Evolutionary conservation across 805 yeast species (phyloP), one percentile per base, ranked within the genome.

Genomic region (Yarrowia sp.): DNA sequence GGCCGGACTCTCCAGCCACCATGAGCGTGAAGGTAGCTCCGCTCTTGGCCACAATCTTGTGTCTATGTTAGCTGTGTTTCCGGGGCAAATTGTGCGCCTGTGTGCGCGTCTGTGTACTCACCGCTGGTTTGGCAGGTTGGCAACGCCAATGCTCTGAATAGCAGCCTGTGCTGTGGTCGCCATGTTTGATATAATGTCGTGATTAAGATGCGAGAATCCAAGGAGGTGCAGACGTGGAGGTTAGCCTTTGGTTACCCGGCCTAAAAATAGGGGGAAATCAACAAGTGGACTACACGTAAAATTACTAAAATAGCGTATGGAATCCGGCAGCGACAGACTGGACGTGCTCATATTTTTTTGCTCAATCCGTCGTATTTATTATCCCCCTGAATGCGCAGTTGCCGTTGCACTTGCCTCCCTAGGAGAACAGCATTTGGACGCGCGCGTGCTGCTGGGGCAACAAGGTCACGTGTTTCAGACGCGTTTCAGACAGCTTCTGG

Each of bases 1-100:
- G 53, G 3, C 97, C 97, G 60, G 88, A 80, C 75, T 88, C 92
- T 35, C 98, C 97, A 55, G 88, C 92, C 41, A 91, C 85, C 89
- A 92, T 85, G 65, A 92, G 71, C 51, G 96, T 90, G 76, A 90
- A 88, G 31, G 86, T 79, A 18, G 90, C 85, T 15, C 97, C 97
- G 8, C 73, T 68, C 66, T 76, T 74, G 60, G 78, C 76, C 31
- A 79, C 79, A 58, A 76, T 76, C 65, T 74, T 74, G 70, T 75
- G 77, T 63, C 78, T 74, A 36, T 38, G 42, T 50, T 22, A 55
- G 55, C 17, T n/a, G n/a, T n/a, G n/a, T n/a, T n/a, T n/a, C n/a
- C n/a, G n/a, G n/a, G n/a, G n/a, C n/a, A n/a, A n/a, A n/a, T n/a
- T n/a, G n/a, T n/a, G n/a, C n/a, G n/a, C n/a, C n/a, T n/a, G n/a